Base-by-base conservation (phyloP, 441 rosid genomes). In the Pelargonium fulgidum region DNA sequence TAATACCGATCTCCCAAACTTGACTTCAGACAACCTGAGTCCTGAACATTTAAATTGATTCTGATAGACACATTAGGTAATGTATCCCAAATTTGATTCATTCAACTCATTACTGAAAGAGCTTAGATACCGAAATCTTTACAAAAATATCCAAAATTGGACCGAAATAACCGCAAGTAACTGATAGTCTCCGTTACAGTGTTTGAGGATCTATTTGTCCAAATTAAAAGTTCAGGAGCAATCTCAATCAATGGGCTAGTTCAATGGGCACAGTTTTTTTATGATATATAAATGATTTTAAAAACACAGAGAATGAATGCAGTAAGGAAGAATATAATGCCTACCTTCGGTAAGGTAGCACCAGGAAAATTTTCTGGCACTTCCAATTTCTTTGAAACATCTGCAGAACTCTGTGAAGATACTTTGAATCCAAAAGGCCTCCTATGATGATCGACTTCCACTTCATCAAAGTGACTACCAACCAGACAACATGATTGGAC, bases 351-450 rank as follows among this genome's bases (percentile, higher is more conserved):
- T 5, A 71, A 58, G 47, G 45, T 67, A 22, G 68, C 68, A 44
- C 70, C 74, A 63, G 44, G 45, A 70, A 20, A 78, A 70, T 68
- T 70, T 59, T 70, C 78, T 64, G 81, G 68, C 67, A 42, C 10
- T 26, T 80, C 75, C 22, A 74, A 70, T 68, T 68, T 72, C 58
- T 75, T 73, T 67, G 79, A 71, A 68, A 52, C 65, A 67, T 59
- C 73, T 1, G 73, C 66, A 48, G 64, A 22, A 42, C 66, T 62
- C 58, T 10, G 79, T 7, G 63, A 56, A 58, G 64, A 72, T 12
- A 71, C 77, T 26, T 62, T 70, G 10, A 14, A 45, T 70, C 50
- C 47, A 12, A 62, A 54, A 42, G 65, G 54, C 62, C 45, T 75
- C 74, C 24, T 63, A 22, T 12, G 64, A 22, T 22, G 64, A 50